Base-by-base conservation (phyloP, 2,329 filamentous ascomycete genomes). In the Seiridium unicorne region DNA sequence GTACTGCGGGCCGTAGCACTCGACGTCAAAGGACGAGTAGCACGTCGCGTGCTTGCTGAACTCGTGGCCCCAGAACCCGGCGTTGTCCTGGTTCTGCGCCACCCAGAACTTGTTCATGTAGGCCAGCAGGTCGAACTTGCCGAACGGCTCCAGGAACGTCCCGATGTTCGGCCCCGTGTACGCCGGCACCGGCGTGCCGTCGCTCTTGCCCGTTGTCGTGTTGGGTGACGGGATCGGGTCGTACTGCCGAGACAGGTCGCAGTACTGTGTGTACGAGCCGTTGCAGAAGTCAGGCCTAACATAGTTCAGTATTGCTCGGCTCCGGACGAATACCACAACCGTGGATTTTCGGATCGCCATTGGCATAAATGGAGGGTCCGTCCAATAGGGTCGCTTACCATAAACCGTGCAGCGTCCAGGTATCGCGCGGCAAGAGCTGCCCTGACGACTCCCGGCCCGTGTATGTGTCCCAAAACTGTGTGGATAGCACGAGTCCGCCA, bases 101-200 rank as follows among this genome's bases (percentile, higher is more conserved):
- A 88, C 79, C 88, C 87, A 90, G 79, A 80, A 81, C 67, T 81
- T 86, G 69, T 86, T 84, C 87, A 90, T 90, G 75, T 81, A 90
- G 2, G 77, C 80, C 2, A 89, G 79, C 2, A 89, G 76, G 68
- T 89, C 86, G 63, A 77, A 78, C 64, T 81, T 82, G 60, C 83
- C 84, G 65, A 88, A 84, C 0, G 80, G 76, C 66, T 79, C 76
- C 59, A 89, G 76, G 75, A 87, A 89, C 9, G 80, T 83, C 62
- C 78, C 80, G 63, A 90, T 84, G 57, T 79, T 76, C 8, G 81
- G 76, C 2, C 87, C 87, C 1, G 70, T 84, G 73, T 87, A 89
- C 0, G 85, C 73, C 0, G 81, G 80, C 0, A 90, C 85, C 2
- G 79, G 75, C 1, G 72, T 79, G 35, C 84, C 85, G 57, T 77